Evolutionary conservation across 169 alveolate species (phyloP).

Genomic region (Plasmodium sp.): DNA sequence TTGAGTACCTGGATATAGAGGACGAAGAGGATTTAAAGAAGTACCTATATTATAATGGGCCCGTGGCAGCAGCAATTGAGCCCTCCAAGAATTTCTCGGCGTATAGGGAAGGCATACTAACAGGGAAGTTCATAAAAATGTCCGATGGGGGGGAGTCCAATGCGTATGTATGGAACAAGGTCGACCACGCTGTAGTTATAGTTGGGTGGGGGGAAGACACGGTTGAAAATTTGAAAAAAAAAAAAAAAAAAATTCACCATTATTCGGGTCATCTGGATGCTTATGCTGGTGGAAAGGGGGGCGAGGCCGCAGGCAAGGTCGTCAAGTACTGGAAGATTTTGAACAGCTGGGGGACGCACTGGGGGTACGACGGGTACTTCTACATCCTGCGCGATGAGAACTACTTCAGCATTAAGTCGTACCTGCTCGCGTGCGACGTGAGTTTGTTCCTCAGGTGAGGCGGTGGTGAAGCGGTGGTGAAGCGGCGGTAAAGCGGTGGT

Average conservation of each 20-base stretch:
- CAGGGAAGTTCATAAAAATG: slow-evolving; percentile 62
- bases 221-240: slow-evolving; percentile 15
- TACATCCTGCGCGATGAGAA: slow-evolving; percentile 53
- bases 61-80: slow-evolving; percentile 73
- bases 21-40: slow-evolving; percentile 62
- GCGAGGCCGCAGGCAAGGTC: not conserved
- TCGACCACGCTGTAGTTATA: slow-evolving; percentile 74
- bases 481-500: not conserved
- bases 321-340: slow-evolving; percentile 62
- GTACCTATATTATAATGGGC: slow-evolving; percentile 63
- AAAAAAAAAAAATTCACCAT: slow-evolving; percentile 6
- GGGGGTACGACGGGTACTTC: slow-evolving; percentile 67
- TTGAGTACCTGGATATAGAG: slow-evolving; percentile 53
- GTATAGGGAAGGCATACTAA: slow-evolving; percentile 43
- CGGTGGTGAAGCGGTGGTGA: not conserved
- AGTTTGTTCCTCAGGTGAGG: slow-evolving; percentile 16
- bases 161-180: slow-evolving; percentile 74
- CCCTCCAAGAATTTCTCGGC: slow-evolving; percentile 23
- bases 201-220: slow-evolving; percentile 75
- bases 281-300: not conserved
- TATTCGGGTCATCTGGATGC: not conserved
- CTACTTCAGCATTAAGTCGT: slow-evolving; percentile 40
- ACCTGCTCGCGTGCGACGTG: slow-evolving; percentile 62
- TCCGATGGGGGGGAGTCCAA: slow-evolving; percentile 40
- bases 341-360: slow-evolving; percentile 68